Percentiles rank a stretch among this genome's conserved stretches.
Evolutionary conservation across 139 green algal genomes (phyloP).

Genomic region (Tetratostichococcus sp.): DNA sequence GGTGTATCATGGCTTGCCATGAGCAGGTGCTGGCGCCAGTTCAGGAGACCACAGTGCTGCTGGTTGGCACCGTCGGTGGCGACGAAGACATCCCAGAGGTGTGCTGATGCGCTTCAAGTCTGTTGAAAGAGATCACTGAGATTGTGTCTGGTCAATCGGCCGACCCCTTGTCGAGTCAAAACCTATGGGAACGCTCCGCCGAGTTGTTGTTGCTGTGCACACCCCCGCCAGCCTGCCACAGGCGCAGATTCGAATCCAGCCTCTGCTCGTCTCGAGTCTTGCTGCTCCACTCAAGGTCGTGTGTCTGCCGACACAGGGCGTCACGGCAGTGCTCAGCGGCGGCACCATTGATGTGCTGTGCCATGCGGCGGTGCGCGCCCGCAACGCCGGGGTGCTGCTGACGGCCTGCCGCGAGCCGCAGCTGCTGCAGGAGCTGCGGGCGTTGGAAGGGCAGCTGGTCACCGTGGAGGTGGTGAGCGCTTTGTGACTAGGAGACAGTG

Average conservation of each 20-base stretch:
- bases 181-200: too few species aligned
- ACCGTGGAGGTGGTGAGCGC: conserved; percentile 13
- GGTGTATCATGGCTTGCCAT: not conserved
- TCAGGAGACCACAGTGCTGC: conserved; percentile 56
- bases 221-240: too few species aligned
- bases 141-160: too few species aligned
- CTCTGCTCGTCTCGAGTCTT: too few species aligned
- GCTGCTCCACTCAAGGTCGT: too few species aligned
- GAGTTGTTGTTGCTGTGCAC: too few species aligned
- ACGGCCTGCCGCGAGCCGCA: conserved; percentile 47
- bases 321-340: conserved; percentile 31
- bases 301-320: conserved; percentile 27
- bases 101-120: too few species aligned
- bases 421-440: conserved; percentile 17
- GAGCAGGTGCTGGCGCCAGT: conserved; percentile 1
- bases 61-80: conserved; percentile 50
- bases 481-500: too few species aligned
- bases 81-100: conserved; percentile 25
- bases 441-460: conserved; percentile 29
- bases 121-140: too few species aligned
- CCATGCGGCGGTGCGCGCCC: conserved; percentile 66
- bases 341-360: conserved; percentile 66
- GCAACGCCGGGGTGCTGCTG: conserved; percentile 49
- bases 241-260: too few species aligned
- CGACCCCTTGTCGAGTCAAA: too few species aligned